phyloP scores from a whole-genome alignment of 441 rosid genomes.

The Jatropha podagrica region DNA sequence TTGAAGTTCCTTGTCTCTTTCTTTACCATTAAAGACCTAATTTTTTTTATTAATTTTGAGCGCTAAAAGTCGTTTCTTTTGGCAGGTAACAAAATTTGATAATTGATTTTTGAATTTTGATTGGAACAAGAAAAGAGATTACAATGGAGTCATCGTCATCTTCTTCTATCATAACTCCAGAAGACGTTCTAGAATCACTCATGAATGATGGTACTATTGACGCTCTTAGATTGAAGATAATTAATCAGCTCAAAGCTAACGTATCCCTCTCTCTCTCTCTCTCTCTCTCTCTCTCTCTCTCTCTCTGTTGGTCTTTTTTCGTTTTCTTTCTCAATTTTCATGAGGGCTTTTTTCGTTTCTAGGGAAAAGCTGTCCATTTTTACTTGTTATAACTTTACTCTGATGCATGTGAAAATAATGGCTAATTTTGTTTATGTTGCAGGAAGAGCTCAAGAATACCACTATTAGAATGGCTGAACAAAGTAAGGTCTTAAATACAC shows the following conservation, averaged over 20 bases:
- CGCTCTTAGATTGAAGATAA: constrained; percentile 83
- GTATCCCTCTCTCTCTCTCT: constrained; percentile 34
- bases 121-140: not conserved
- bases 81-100: not conserved
- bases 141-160: constrained; percentile 31
- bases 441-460: constrained; percentile 91
- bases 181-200: constrained; percentile 85
- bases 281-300: constrained; percentile 13
- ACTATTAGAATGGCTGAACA: constrained; percentile 93
- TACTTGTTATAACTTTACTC: not conserved
- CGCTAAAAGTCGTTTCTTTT: not conserved
- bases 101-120: not conserved
- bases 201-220: constrained; percentile 99
- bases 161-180: constrained; percentile 80
- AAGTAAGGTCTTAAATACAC: constrained; percentile 88
- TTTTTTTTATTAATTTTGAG: not conserved
- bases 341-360: constrained; percentile 10
- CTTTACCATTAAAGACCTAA: not conserved
- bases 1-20: not conserved
- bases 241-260: constrained; percentile 95
- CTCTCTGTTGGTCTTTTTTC: not conserved
- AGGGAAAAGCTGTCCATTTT: not conserved
- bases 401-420: not conserved
- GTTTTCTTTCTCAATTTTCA: constrained; percentile 11
- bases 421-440: constrained; percentile 18